Percentiles rank a stretch among this genome's conserved stretches.
Evolutionary conservation across 1,284 basidiomycete genomes (phyloP).

Genomic region (Tremellales sp.): DNA sequence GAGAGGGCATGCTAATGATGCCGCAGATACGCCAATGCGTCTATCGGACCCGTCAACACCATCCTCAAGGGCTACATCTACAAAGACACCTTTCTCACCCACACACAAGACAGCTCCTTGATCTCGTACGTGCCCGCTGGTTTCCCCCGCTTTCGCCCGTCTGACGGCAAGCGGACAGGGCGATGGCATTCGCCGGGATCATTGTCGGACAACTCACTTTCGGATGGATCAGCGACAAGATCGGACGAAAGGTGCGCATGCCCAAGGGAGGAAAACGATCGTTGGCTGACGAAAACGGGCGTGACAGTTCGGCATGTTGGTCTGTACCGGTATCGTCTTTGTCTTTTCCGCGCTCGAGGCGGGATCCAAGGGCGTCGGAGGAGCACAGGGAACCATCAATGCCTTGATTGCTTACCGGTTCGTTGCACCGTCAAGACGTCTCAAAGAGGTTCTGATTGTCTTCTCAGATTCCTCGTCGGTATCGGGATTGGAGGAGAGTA

Average conservation of each 20-base stretch:
- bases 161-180: no score
- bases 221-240: slow-evolving; percentile 71
- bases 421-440: not conserved
- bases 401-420: slow-evolving; percentile 8
- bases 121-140: no score
- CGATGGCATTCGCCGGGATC: slow-evolving; percentile 72
- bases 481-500: slow-evolving; percentile 79
- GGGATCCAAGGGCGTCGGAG: slow-evolving; percentile 62
- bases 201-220: slow-evolving; percentile 58
- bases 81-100: slow-evolving; percentile 50
- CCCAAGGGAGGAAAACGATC: slow-evolving; percentile 49
- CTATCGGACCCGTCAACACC: slow-evolving; percentile 58
- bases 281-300: slow-evolving; percentile 25
- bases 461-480: slow-evolving; percentile 74
- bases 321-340: slow-evolving; percentile 70
- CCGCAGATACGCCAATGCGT: slow-evolving; percentile 66
- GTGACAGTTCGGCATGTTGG: slow-evolving; percentile 49
- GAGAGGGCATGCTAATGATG: not conserved
- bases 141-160: no score
- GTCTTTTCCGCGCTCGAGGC: slow-evolving; percentile 77
- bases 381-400: slow-evolving; percentile 61
- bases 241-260: slow-evolving; percentile 86
- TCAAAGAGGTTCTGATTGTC: slow-evolving; percentile 17
- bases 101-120: slow-evolving; percentile 62
- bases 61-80: slow-evolving; percentile 67